Percentiles rank a stretch among this genome's conserved stretches.
Evolutionary conservation across 192 early-diverging fungal genomes (phyloP).

Genomic region (Pecoramyces ruminantium): DNA sequence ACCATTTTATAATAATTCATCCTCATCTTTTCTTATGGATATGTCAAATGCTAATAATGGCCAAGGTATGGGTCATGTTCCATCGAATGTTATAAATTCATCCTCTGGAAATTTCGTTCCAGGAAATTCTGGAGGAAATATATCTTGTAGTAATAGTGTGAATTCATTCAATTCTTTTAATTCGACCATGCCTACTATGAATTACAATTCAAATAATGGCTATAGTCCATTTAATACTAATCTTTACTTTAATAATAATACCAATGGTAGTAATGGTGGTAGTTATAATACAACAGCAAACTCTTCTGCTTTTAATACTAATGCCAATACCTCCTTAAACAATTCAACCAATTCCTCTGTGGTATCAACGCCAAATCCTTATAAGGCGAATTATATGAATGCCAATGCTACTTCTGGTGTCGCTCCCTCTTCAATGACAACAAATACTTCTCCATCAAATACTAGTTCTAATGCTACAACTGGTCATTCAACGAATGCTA

Average conservation of each 20-base stretch:
- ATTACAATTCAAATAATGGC: not conserved
- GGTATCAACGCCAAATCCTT: not conserved
- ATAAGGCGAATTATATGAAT: not conserved
- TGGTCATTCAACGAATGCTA: not conserved
- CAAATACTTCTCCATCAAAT: not conserved
- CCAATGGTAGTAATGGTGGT: not conserved
- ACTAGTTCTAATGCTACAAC: no score
- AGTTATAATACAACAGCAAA: not conserved
- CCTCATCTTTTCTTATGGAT: not conserved
- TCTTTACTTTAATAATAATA: not conserved
- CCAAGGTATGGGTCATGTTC: not conserved
- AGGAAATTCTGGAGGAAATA: not conserved
- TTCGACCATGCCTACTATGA: not conserved
- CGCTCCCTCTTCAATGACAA: not conserved
- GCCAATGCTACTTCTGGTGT: not conserved
- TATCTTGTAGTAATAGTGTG: no score
- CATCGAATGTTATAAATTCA: no score
- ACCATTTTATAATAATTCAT: no score
- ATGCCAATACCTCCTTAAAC: not conserved
- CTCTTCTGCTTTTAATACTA: not conserved
- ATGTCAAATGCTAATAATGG: not conserved
- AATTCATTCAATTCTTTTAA: no score
- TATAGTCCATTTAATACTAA: not conserved
- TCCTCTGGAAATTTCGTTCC: not conserved
- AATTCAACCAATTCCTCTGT: no score